Evolutionary conservation across 2,329 filamentous ascomycete species (phyloP).

Genomic region (Sphaerulina musiva): DNA sequence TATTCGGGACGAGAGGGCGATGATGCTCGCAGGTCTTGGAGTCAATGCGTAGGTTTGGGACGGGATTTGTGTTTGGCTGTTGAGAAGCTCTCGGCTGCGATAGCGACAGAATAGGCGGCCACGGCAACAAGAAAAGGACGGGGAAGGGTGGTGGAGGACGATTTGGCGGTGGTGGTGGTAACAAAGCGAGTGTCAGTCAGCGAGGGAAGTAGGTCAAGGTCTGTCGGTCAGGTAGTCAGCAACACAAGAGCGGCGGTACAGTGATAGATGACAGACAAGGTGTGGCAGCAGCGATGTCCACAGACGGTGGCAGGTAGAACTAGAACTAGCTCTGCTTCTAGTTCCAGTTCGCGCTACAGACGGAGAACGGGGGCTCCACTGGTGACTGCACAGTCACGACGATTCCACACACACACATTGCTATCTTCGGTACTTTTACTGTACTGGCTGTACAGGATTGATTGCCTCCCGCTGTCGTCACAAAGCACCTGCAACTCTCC

Average conservation of each 20-base stretch:
- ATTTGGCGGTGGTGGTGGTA: background rate
- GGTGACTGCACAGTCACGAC: too few species aligned
- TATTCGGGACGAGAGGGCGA: background rate
- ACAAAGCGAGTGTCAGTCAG: background rate
- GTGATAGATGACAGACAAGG: background rate
- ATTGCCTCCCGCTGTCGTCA: too few species aligned
- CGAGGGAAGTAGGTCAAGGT: too few species aligned
- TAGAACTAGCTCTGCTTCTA: background rate
- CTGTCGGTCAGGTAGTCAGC: background rate
- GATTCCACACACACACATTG: too few species aligned
- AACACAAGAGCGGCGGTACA: background rate
- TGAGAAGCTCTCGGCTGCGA: background rate
- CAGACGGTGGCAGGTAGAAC: background rate
- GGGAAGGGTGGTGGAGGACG: too few species aligned
- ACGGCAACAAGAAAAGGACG: background rate
- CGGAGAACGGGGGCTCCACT: background rate
- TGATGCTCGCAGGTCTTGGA: background rate
- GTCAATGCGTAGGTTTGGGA: slow-evolving; percentile 1
- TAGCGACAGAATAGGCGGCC: background rate
- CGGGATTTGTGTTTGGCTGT: background rate
- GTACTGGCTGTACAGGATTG: too few species aligned
- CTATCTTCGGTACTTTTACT: too few species aligned
- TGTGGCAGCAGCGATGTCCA: background rate
- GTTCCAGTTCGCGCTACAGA: background rate
- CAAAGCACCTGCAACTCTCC: too few species aligned